Base-by-base conservation (phyloP, 2,329 filamentous ascomycete genomes). In the Colletotrichum salicis region DNA sequence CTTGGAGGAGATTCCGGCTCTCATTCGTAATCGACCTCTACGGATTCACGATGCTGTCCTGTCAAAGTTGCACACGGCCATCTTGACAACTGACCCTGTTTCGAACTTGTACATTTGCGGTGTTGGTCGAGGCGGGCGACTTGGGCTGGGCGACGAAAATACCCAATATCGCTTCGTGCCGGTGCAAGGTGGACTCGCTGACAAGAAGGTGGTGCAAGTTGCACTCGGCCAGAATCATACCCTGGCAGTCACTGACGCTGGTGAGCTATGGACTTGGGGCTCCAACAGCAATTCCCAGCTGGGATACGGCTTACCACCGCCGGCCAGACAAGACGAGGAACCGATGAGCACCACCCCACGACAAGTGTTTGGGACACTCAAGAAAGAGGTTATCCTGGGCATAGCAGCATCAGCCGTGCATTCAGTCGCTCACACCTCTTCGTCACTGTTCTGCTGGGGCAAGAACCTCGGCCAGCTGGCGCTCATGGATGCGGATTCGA, bases 181-280 rank as follows among this genome's bases (percentile, higher is more conserved):
- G 67, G 91, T 99, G 2, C 92, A 95, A 78, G 91, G 91, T 1
- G 93, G 93, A 1, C 84, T 98, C 4, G 85, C 88, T 1, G 92
- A 94, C 63, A 95, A 92, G 79, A 93, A 91, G 76, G 87, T 98
- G 5, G 84, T 88, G 2, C 89, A 91, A n/a, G 88, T 97, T 58
- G 94, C 95, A 1, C 86, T 99, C 3, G 96, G 96, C 0, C 94
- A 97, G 78, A 96, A 97, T 75, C 96, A 99, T 79, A 94, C 93
- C 3, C 86, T 99, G 79, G 96, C 94, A 1, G 85, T 98, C 6
- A 93, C 94, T 4, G 91, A 91, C n/a, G 88, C 91, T 64, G 96
- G 96, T n/a, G 94, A 97, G 75, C 89, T 97, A 6, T 97, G 94
- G 86, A 96, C 94, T 1, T 99, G 96, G 96, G 96, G 96, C 8